Evolutionary conservation across 2,329 filamentous ascomycete genomes (phyloP), one percentile per base, ranked within the genome.

Genomic region (Camillea tinctor): DNA sequence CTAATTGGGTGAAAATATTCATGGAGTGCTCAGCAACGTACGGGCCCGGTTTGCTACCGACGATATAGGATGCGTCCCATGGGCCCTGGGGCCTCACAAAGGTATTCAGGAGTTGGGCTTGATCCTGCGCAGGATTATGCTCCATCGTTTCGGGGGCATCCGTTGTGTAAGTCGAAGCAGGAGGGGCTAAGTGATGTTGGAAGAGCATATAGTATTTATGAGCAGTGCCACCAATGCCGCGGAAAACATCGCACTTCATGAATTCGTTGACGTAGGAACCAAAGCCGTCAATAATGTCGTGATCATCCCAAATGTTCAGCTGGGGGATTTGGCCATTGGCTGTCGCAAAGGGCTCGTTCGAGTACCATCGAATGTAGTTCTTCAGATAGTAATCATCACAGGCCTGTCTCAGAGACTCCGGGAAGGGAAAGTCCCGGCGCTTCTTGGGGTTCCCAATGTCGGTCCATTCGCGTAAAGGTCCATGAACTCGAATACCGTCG

Each of bases 151-250:
- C 88, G 62, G 77, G 75, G 71, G 72, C 72, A 67, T 79, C 77
- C 1, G 91, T 91, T 2, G 92, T 97, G 73, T 89, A 97, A 1
- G 93, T 97, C 26, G 91, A 93, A 63, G 84, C 80, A 0, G 94
- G 93, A 1, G 94, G 94, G 13, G 93, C 86, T 54, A 96, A 79
- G 70, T 97, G 94, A 68, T 99, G 95, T 77, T 99, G 95, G 76
- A 99, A 99, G 9, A 99, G 84, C 84, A 98, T 86, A 74, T 99
- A 99, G 76, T 98, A 98, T 76, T 99, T 99, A 81, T 95, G 96
- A 1, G 95, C 95, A 57, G 93, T 88, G 30, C 91, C 92, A 4
- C 95, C 95, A 59, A 99, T 86, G 20, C 95, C 95, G 51, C 90
- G 89, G 75, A 99, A 98, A 5, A 99, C 92, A 52, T 92, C 84